Evolutionary conservation across 352 stramenopile genomes (phyloP).

Genomic region (Heterotrichella gracilis): DNA sequence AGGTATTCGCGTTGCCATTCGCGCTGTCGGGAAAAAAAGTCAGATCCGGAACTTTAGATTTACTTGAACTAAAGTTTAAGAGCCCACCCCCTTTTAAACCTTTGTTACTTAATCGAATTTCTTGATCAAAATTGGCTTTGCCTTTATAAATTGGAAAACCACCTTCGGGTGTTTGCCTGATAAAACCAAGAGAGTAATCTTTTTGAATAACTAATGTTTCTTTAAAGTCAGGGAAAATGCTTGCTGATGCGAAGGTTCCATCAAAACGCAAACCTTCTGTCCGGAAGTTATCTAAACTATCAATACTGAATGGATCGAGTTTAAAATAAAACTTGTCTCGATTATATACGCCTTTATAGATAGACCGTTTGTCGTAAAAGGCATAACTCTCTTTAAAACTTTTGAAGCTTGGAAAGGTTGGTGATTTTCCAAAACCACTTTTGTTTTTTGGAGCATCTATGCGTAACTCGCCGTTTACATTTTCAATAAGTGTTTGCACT

Average conservation of each 20-base stretch:
- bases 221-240: conserved; percentile 6
- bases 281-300: no score
- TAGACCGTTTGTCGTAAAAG: no score
- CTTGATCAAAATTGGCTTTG: neutral
- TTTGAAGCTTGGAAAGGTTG: no score
- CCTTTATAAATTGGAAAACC: neutral
- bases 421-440: no score
- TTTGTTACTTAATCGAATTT: conserved; percentile 8
- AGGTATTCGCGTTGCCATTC: neutral
- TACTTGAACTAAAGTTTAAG: neutral
- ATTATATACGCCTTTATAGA: no score
- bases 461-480: no score
- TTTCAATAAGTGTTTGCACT: no score
- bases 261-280: no score
- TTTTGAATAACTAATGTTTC: neutral
- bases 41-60: neutral
- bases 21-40: conserved; percentile 1
- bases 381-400: no score
- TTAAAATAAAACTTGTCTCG: no score
- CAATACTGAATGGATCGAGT: no score
- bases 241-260: neutral
- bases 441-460: no score
- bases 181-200: conserved; percentile 3
- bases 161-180: neutral
- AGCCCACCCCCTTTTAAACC: neutral